Percentiles rank a stretch among this genome's conserved stretches.
phyloP scores from a whole-genome alignment of 495 filamentous ascomycete species.

The Aspergillus sclerotioniger region DNA sequence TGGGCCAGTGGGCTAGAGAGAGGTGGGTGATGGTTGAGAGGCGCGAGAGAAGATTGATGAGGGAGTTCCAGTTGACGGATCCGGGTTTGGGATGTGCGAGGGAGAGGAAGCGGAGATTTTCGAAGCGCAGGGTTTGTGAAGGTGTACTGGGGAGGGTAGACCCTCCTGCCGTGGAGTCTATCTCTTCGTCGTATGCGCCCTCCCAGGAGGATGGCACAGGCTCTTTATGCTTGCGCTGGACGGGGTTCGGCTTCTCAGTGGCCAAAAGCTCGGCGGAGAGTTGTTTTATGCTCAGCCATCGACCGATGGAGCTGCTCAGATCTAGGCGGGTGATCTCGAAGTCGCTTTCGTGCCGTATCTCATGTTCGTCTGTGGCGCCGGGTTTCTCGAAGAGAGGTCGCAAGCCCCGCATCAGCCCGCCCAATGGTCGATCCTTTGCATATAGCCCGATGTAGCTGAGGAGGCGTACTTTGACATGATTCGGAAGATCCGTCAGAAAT shows the following conservation, averaged over 20 bases:
- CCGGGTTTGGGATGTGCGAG: conserved; percentile 42
- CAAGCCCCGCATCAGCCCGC: conserved; percentile 28
- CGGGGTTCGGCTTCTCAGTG: conserved; percentile 16
- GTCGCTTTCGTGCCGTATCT: conserved; percentile 31
- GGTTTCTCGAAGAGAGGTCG: conserved; percentile 28
- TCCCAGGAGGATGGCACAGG: conserved; percentile 40
- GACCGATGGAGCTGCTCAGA: conserved; percentile 58
- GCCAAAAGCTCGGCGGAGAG: conserved; percentile 53
- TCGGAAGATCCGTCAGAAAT: conserved; percentile 63
- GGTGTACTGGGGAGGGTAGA: conserved; percentile 38
- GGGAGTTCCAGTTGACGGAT: conserved; percentile 62
- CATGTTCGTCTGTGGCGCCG: conserved; percentile 21
- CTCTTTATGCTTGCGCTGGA: conserved; percentile 14
- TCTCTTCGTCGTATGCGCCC: conserved; percentile 30
- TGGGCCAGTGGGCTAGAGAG: conserved; percentile 77
- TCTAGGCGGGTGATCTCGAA: conserved; percentile 62
- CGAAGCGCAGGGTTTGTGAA: conserved; percentile 43
- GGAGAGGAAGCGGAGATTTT: conserved; percentile 51
- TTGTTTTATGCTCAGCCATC: conserved; percentile 57
- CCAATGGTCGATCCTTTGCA: conserved; percentile 32
- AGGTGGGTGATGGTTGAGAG: conserved; percentile 70
- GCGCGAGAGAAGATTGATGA: conserved; percentile 60
- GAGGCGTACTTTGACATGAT: conserved; percentile 57
- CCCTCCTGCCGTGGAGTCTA: conserved; percentile 29
- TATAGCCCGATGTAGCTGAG: conserved; percentile 62